phyloP scores from a whole-genome alignment of 2,329 filamentous ascomycete species.

The Apiospora malaysiana region DNA sequence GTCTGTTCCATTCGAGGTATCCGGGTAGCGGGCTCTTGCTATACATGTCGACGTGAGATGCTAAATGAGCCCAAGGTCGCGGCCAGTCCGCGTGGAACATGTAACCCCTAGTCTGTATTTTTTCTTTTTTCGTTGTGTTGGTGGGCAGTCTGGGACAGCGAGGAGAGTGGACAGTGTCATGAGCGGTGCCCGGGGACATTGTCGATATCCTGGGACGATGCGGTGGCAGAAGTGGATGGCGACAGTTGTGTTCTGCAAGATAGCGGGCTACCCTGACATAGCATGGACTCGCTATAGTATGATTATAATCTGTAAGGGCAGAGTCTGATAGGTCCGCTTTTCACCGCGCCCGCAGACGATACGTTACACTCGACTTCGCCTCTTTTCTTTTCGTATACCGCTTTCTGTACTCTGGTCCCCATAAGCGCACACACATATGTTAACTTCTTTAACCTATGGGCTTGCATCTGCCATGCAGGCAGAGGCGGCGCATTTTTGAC shows the following conservation, averaged over 20 bases:
- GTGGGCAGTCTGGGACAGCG: background rate
- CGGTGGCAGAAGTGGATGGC: background rate
- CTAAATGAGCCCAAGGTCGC: background rate
- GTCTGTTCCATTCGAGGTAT: background rate
- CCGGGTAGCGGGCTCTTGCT: no score
- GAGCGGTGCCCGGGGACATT: no score
- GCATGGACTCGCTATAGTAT: background rate
- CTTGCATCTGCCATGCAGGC: constrained; percentile 7
- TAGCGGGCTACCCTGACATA: background rate
- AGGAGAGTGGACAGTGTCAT: background rate
- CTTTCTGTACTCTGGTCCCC: background rate
- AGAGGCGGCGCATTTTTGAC: background rate
- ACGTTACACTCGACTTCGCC: background rate
- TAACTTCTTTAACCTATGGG: background rate
- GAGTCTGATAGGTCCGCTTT: background rate
- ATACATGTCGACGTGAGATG: background rate
- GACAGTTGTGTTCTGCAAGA: background rate
- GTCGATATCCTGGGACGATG: background rate
- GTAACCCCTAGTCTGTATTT: background rate
- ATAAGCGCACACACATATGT: background rate
- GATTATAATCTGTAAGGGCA: background rate
- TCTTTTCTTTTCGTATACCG: background rate
- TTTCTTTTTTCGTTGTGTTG: background rate
- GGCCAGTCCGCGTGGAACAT: background rate
- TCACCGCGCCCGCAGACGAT: background rate